Percentiles rank a stretch among this genome's conserved stretches.
Evolutionary conservation across 2,329 filamentous ascomycete genomes (phyloP).

Genomic region (Fusarium penzigii): DNA sequence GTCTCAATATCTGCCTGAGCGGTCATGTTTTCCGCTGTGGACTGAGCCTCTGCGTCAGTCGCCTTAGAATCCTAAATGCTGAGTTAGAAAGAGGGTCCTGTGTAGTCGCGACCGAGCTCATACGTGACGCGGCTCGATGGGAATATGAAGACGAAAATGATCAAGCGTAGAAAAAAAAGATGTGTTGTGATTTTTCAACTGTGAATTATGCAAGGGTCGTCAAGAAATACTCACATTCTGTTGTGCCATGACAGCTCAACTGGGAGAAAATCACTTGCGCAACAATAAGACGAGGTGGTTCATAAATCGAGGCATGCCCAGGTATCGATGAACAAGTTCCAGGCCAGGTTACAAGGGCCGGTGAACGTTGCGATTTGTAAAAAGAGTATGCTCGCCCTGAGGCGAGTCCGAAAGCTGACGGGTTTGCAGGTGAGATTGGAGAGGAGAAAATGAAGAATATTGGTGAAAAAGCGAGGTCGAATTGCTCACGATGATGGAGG

Average conservation of each 20-base stretch:
- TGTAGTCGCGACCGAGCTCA: slow-evolving; percentile 21
- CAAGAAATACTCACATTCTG: slow-evolving; percentile 36
- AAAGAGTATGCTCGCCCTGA: slow-evolving; percentile 1
- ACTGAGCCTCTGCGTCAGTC: slow-evolving; percentile 36
- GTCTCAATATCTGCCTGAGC: slow-evolving; percentile 50
- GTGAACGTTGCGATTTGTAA: slow-evolving; percentile 9
- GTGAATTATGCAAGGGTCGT: slow-evolving; percentile 15
- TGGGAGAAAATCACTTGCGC: slow-evolving; percentile 33
- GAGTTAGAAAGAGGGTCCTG: slow-evolving; percentile 21
- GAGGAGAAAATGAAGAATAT: slow-evolving; percentile 8
- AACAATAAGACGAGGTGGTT: slow-evolving; percentile 35
- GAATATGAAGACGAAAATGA: slow-evolving; percentile 7
- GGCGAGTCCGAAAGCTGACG: slow-evolving; percentile 1
- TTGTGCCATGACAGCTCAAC: slow-evolving; percentile 40
- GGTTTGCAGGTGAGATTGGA: neutral
- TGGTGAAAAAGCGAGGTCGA: slow-evolving; percentile 25
- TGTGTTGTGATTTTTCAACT: slow-evolving; percentile 18
- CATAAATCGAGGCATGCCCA: slow-evolving; percentile 35
- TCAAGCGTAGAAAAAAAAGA: slow-evolving; percentile 12
- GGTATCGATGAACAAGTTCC: slow-evolving; percentile 24
- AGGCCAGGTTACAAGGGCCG: slow-evolving; percentile 20
- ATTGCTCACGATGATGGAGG: slow-evolving; percentile 31
- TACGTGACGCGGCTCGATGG: slow-evolving; percentile 15
- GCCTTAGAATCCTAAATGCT: slow-evolving; percentile 36
- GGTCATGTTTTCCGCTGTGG: slow-evolving; percentile 44